Base-by-base conservation (phyloP, 2,329 filamentous ascomycete genomes). In the Biscogniauxia sp. region DNA sequence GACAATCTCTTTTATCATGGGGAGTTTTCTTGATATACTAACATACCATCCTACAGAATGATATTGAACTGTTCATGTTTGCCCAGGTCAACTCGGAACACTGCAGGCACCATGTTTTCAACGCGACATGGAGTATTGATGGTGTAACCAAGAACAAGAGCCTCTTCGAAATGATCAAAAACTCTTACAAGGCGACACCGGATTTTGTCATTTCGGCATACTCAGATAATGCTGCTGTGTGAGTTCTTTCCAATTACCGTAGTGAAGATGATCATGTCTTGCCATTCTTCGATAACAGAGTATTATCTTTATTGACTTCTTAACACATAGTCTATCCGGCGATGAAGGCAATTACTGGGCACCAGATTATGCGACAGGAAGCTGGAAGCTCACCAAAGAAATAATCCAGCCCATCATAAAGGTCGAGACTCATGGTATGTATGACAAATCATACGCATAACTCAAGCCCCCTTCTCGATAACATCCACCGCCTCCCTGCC, bases 61-160 rank as follows among this genome's bases (percentile, higher is more conserved):
- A 98, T 74, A 91, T 98, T 52, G 95, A 99, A 78, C 83, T 98
- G 20, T 98, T 98, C 82, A 98, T 98, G 95, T 99, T 98, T 75
- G 94, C 94, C 17, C 95, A 99, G 78, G 94, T 99, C 74, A 98
- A 98, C 80, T 98, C 94, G 2, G 95, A 99, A 82, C 94, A 98
- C 57, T 72, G 69, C 60, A 68, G 70, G 11, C 69, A 73, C 51
- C 68, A 67, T 57, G 78, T 82, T 70, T 99, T 99, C 84, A 99
- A 99, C 76, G 93, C 95, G 26, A 89, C 88, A 61, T 99, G 95
- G 92, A 95, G 89, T 17, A 96, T 99, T 69, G 93, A 99, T 74
- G 93, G 93, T 56, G 82, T 90, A 67, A 79, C 83, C 65, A 95
- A 93, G 83, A 83, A 86, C 53, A 85, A 90, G 73, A 94, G 89